Evolutionary conservation across 1,284 basidiomycete species (phyloP).

Genomic region (Polyporus tsugae): DNA sequence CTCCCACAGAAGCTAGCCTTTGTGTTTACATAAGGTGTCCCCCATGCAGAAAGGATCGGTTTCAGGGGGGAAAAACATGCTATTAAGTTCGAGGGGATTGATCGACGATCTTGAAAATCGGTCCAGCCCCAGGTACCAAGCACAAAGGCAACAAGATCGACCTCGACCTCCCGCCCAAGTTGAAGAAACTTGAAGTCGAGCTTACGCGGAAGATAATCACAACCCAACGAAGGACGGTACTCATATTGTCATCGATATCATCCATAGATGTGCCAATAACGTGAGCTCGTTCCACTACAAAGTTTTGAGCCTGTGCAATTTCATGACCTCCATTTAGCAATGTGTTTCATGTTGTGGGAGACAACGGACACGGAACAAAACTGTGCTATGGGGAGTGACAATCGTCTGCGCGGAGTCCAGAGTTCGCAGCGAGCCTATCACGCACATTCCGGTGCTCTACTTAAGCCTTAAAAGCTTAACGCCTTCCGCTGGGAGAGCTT

Average conservation of each 20-base stretch:
- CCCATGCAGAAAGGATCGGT: conserved; percentile 1
- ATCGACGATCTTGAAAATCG: neutral
- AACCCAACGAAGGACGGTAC: neutral
- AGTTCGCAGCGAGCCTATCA: neutral
- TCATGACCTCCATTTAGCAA: neutral
- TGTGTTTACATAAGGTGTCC: conserved; percentile 2
- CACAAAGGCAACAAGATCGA: neutral
- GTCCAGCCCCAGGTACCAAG: too few species aligned
- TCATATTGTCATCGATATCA: neutral
- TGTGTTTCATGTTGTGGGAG: neutral
- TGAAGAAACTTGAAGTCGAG: neutral
- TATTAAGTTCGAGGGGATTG: neutral
- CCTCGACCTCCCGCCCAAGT: neutral
- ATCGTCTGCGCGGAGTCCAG: neutral
- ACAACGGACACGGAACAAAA: neutral
- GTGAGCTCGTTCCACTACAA: too few species aligned
- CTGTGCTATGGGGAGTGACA: neutral
- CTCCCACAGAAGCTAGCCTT: neutral
- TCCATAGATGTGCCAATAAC: neutral
- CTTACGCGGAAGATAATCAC: neutral
- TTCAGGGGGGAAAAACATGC: neutral
- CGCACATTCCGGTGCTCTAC: neutral
- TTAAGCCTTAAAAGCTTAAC: neutral
- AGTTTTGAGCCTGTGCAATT: neutral
- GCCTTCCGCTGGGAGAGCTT: neutral